These are phyloP conservation scores for Pythium graminicola DNA, from an alignment of 352 stramenopile genomes.

Conservation along the genomic window DNA sequence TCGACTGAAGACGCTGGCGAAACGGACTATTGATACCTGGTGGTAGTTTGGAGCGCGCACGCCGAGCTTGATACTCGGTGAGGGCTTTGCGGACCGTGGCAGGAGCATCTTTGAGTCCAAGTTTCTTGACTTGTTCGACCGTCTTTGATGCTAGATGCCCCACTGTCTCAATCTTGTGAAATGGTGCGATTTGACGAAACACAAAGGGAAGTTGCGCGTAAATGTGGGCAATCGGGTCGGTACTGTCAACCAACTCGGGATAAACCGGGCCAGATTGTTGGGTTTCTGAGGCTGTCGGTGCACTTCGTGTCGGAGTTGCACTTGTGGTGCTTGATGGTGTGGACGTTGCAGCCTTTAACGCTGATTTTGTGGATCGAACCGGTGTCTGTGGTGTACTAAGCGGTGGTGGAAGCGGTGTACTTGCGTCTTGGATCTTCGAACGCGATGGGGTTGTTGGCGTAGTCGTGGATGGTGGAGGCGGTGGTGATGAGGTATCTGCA, in stretches of 20 bases:
- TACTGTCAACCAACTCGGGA: constrained; percentile 36
- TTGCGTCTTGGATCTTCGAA: not conserved
- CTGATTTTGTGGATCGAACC: not conserved
- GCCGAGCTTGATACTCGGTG: constrained; percentile 41
- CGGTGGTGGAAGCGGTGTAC: not conserved
- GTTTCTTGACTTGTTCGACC: constrained; percentile 42
- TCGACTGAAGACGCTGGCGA: constrained; percentile 21
- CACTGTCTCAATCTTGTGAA: constrained; percentile 66
- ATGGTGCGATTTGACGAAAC: constrained; percentile 50
- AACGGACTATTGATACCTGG: constrained; percentile 31
- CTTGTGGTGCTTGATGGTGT: not conserved
- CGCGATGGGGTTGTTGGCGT: not conserved
- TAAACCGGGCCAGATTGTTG: constrained; percentile 26
- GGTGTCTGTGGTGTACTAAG: constrained; percentile 1
- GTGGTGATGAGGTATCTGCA: not conserved
- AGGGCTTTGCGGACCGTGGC: constrained; percentile 46
- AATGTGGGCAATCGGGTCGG: constrained; percentile 40
- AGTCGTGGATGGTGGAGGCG: too few relatives aligned
- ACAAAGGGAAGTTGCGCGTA: constrained; percentile 46
- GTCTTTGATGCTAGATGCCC: constrained; percentile 52
- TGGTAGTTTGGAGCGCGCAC: constrained; percentile 30
- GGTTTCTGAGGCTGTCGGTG: not conserved
- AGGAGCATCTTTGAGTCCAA: constrained; percentile 56
- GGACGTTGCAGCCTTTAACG: not conserved
- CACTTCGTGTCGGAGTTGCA: not conserved